Conservation (phyloP, 2,329 filamentous ascomycete species). For the Penicillium corylophilum region DNA sequence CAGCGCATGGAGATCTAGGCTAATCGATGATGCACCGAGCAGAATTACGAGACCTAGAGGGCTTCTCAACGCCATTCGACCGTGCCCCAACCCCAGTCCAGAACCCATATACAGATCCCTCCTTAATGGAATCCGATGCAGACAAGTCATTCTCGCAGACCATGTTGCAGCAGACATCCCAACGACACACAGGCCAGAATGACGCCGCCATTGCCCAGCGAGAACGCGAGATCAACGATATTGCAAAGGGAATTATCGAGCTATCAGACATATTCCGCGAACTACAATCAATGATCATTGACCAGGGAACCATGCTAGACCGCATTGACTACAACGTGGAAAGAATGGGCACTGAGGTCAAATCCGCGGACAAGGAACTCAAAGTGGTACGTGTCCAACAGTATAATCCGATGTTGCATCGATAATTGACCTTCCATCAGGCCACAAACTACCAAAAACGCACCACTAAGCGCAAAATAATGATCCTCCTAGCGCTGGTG, state of each 20-base stretch:
- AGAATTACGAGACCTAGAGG: constrained; percentile 75
- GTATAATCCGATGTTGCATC: not conserved
- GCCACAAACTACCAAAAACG: constrained; percentile 85
- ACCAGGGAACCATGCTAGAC: constrained; percentile 86
- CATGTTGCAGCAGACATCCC: constrained; percentile 75
- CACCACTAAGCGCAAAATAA: constrained; percentile 87
- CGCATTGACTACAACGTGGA: constrained; percentile 98
- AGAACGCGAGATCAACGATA: constrained; percentile 95
- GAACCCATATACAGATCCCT: constrained; percentile 77
- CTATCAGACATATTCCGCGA: constrained; percentile 96
- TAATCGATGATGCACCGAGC: constrained; percentile 12
- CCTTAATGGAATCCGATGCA: constrained; percentile 87
- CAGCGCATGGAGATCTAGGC: not conserved
- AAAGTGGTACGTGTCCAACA: constrained; percentile 58
- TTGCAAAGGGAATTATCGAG: constrained; percentile 97
- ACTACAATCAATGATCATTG: constrained; percentile 90
- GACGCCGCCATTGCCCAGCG: constrained; percentile 85
- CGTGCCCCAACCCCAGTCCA: constrained; percentile 51
- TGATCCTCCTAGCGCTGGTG: constrained; percentile 80
- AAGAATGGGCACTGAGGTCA: constrained; percentile 88
- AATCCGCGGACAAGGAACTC: constrained; percentile 88
- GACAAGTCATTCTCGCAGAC: constrained; percentile 90
- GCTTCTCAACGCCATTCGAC: constrained; percentile 55
- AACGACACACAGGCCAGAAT: constrained; percentile 60
- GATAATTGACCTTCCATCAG: constrained; percentile 21